Conservation (phyloP, 2,329 filamentous ascomycete genomes). For the Alternaria rosae region DNA sequence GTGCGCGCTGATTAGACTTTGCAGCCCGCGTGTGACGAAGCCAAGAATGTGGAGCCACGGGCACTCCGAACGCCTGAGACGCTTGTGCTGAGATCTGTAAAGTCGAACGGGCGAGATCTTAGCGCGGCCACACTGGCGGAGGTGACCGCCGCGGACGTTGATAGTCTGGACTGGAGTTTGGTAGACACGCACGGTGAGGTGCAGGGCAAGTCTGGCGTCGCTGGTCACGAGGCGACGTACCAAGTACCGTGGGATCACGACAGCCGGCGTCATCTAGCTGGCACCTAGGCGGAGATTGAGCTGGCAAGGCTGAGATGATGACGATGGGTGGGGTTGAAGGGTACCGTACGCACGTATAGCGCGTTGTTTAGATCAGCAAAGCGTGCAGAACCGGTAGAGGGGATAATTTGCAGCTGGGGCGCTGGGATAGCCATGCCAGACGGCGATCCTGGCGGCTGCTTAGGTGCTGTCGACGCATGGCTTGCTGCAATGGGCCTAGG, state of each 20-base stretch:
- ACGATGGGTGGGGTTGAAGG: slow-evolving; percentile 5
- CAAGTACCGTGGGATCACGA: background rate
- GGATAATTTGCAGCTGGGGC: slow-evolving; percentile 14
- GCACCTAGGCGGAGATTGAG: background rate
- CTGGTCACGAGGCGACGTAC: background rate
- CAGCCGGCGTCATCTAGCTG: slow-evolving; percentile 1
- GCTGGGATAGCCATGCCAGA: background rate
- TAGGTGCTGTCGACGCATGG: background rate
- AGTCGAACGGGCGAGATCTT: slow-evolving; percentile 29
- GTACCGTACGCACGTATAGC: slow-evolving; percentile 6
- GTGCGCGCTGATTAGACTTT: slow-evolving; percentile 40
- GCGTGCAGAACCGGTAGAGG: slow-evolving; percentile 35
- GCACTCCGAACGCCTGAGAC: slow-evolving; percentile 31
- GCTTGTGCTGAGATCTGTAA: slow-evolving; percentile 23
- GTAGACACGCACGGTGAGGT: background rate
- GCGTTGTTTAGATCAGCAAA: slow-evolving; percentile 19
- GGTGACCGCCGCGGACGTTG: background rate
- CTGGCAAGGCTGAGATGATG: slow-evolving; percentile 7
- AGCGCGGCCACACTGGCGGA: slow-evolving; percentile 21
- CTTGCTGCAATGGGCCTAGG: background rate
- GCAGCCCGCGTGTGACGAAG: slow-evolving; percentile 38
- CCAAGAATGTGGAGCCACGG: slow-evolving; percentile 31
- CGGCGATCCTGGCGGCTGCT: background rate
- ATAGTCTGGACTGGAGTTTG: background rate
- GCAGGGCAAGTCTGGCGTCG: background rate